phyloP scores from a whole-genome alignment of 2,329 filamentous ascomycete genomes.

The Fusarium solani-melongenae region DNA sequence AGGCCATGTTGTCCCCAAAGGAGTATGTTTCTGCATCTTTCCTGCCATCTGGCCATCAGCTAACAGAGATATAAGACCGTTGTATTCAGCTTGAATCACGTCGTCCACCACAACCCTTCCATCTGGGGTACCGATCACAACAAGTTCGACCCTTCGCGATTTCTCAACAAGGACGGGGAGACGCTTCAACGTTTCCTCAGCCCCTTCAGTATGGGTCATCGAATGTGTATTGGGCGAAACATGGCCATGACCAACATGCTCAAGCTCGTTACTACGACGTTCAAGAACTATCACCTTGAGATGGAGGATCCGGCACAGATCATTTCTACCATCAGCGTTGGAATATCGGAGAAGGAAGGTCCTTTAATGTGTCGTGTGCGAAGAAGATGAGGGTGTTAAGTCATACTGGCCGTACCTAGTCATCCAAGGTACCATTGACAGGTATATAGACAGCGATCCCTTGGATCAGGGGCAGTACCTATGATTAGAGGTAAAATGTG shows the following conservation, averaged over 20 bases:
- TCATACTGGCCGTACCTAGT: too few species aligned
- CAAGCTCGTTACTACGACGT: background rate
- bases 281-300: background rate
- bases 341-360: background rate
- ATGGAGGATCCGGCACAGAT: background rate
- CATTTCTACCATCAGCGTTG: background rate
- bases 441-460: background rate
- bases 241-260: background rate
- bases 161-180: background rate
- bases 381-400: background rate
- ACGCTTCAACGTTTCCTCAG: background rate
- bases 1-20: background rate
- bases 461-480: background rate
- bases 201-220: background rate
- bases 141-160: background rate
- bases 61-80: background rate
- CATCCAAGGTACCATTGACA: background rate
- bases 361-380: background rate
- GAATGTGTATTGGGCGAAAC: background rate
- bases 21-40: background rate
- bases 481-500: background rate
- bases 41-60: background rate
- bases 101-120: background rate
- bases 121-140: background rate
- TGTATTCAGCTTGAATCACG: background rate